Conservation (phyloP, 345 rosid species). For the Corchorus capsularis region DNA sequence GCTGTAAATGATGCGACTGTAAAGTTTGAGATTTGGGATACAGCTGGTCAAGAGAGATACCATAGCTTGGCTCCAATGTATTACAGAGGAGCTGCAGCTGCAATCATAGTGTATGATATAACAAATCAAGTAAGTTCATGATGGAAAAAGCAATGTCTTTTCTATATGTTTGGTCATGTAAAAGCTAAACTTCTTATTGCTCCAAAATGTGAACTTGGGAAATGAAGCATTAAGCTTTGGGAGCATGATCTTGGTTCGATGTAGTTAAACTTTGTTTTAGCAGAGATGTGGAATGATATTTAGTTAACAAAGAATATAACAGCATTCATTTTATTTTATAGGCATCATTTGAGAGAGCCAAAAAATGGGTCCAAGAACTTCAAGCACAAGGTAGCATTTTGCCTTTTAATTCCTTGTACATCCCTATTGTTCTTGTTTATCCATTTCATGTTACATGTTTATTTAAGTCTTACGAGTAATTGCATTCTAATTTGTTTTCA, state of each 20-base stretch:
- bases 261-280: neutral
- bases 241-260: neutral
- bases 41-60: conserved; percentile 97
- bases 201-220: neutral
- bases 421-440: conserved; percentile 6
- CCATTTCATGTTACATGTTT: neutral
- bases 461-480: neutral
- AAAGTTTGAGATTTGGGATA: conserved; percentile 99
- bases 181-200: neutral
- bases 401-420: neutral
- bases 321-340: conserved; percentile 23
- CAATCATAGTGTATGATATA: conserved; percentile 85
- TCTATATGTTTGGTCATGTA: conserved; percentile 3
- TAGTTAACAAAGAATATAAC: neutral
- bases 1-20: conserved; percentile 94
- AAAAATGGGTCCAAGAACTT: conserved; percentile 98
- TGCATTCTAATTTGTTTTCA: neutral
- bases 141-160: neutral
- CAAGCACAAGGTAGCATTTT: conserved; percentile 78
- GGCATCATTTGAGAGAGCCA: conserved; percentile 95
- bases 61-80: conserved; percentile 99
- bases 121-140: conserved; percentile 65
- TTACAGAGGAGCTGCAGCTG: conserved; percentile 97
- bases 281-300: neutral
- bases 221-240: conserved; percentile 10